Conservation (phyloP, 2,329 filamentous ascomycete genomes). For the Mycosphaerelloides madeirae region DNA sequence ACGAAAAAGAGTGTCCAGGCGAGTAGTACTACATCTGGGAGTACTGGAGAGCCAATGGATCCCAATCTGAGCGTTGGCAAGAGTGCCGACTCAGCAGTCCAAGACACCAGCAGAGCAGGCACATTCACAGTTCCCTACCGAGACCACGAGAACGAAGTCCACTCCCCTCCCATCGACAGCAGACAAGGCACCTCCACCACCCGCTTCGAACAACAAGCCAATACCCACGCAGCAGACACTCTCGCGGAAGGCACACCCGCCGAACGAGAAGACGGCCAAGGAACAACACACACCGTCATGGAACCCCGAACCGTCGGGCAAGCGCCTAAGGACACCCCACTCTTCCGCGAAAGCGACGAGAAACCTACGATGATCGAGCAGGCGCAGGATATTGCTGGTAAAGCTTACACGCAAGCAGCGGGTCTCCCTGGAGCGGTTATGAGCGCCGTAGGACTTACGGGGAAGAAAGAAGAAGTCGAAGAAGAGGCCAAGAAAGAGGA, state of each 20-base stretch:
- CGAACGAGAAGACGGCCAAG: constrained; percentile 38
- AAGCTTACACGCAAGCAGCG: constrained; percentile 22
- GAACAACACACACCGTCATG: constrained; percentile 44
- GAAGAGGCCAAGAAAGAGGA: constrained; percentile 23
- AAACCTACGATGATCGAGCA: constrained; percentile 39
- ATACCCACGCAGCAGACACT: constrained; percentile 42
- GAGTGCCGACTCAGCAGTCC: constrained; percentile 8
- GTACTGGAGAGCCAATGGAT: constrained; percentile 1
- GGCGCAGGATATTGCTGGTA: constrained; percentile 37
- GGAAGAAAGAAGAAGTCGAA: constrained; percentile 25
- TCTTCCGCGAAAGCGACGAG: constrained; percentile 27
- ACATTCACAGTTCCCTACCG: constrained; percentile 25
- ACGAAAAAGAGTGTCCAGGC: neutral
- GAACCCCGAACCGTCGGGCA: constrained; percentile 47
- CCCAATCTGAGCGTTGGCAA: constrained; percentile 13
- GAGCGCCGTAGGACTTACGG: constrained; percentile 28
- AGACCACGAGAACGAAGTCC: constrained; percentile 30
- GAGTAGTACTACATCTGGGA: no score
- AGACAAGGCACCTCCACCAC: constrained; percentile 40
- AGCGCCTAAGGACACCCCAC: constrained; percentile 44
- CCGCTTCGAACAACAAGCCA: constrained; percentile 38
- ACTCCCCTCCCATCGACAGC: constrained; percentile 33
- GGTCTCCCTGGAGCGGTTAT: constrained; percentile 18
- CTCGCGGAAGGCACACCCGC: constrained; percentile 42
- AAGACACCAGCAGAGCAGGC: constrained; percentile 16